Evolutionary conservation across 441 rosid species (phyloP), one percentile per base, ranked within the genome.

Genomic region (Rhodomyrtus psidioides): DNA sequence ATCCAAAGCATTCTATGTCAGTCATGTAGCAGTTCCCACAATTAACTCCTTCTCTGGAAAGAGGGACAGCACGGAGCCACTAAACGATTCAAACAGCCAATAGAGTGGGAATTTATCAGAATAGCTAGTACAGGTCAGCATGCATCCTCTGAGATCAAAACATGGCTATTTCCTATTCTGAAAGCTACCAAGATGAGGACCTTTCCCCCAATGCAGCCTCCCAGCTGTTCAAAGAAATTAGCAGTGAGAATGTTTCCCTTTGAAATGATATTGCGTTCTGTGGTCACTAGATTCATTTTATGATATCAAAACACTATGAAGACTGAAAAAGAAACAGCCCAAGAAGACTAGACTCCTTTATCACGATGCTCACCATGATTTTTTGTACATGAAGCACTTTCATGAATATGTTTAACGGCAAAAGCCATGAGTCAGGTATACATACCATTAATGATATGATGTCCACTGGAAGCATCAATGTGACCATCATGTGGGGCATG

Each of bases 401-500:
- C 12, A 65, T 34, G 46, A 65, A 42, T 42, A 30, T 30, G 3
- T 34, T 65, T 65, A 1, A 34, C 76, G 19, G 46, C 26, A 65
- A 65, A 10, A 9, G 46, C 76, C 19, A 19, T 0, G 46, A 65
- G 34, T 23, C 76, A 65, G 62, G 54, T 55, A 86, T 59, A 42
- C 62, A 49, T 92, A 94, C 94, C 94, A 60, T 57, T 92, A n/a
- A 94, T 82, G 83, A 91, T 53, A 39, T 44, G 56, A 87, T 49
- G 86, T 81, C 92, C 92, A 76, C 58, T 86, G 59, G 81, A 82
- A 26, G 82, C 75, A 46, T n/a, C 89, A 49, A 88, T 60, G 27
- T 87, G 86, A 76, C 85, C 85, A 79, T 84, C 62, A 70, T 24
- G 90, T 7, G 93, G 91, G 26, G 91, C 95, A 85, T 91, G 88